Conservation (phyloP, 73 alveolate species). For the Paraurostyla sp. region DNA sequence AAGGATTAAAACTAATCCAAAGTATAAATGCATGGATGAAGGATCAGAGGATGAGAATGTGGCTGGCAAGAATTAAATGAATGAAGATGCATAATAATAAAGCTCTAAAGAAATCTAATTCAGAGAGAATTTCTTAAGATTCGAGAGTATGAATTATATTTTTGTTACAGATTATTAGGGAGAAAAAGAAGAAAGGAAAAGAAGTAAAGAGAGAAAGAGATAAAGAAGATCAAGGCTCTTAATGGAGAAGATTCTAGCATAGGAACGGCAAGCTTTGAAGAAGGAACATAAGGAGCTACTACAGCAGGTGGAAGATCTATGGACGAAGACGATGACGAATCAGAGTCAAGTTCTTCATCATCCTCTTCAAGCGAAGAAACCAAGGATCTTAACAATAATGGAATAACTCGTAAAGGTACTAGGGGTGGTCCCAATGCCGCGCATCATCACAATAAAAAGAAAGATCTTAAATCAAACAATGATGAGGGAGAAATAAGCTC, state of each 20-base stretch:
- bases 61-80: background rate
- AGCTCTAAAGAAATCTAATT: slow-evolving; percentile 55
- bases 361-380: slow-evolving; percentile 52
- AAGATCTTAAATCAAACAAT: background rate
- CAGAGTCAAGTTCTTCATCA: slow-evolving; percentile 35
- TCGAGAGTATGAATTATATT: slow-evolving; percentile 15
- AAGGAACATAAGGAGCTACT: no score
- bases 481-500: slow-evolving; percentile 58
- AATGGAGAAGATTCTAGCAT: slow-evolving; percentile 36
- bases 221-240: slow-evolving; percentile 36
- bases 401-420: background rate
- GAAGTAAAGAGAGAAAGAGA: slow-evolving; percentile 45
- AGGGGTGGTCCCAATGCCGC: background rate
- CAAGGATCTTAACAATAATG: background rate
- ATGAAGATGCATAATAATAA: slow-evolving; percentile 21
- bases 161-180: background rate
- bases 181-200: slow-evolving; percentile 44
- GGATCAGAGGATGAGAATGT: slow-evolving; percentile 37
- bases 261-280: no score
- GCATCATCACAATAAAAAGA: no score
- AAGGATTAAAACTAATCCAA: slow-evolving; percentile 58
- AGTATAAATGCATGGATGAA: slow-evolving; percentile 62
- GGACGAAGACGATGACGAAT: slow-evolving; percentile 50
- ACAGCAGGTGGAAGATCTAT: background rate
- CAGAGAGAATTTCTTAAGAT: slow-evolving; percentile 47